Evolutionary conservation across 2,329 filamentous ascomycete genomes (phyloP).

Genomic region (Pyrenochaeta sp.): DNA sequence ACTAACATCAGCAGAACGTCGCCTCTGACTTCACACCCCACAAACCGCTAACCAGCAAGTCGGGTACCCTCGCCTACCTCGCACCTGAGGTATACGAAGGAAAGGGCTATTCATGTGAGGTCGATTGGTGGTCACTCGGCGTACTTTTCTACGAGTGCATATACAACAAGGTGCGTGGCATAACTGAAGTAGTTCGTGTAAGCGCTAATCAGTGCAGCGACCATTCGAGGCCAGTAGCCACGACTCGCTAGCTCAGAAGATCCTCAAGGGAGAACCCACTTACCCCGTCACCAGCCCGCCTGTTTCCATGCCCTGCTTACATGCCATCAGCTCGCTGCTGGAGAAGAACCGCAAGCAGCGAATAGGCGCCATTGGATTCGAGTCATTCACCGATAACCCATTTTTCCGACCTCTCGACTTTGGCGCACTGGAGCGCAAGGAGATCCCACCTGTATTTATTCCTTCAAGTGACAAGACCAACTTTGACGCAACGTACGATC

Average conservation of each 20-base stretch:
- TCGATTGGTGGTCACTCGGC: slow-evolving; percentile 98
- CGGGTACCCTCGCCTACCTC: slow-evolving; percentile 92
- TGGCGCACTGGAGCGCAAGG: slow-evolving; percentile 80
- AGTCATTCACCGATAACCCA: slow-evolving; percentile 84
- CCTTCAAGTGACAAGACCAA: slow-evolving; percentile 98
- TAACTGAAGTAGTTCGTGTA: no score
- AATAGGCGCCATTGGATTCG: slow-evolving; percentile 82
- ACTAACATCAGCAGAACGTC: slow-evolving; percentile 76
- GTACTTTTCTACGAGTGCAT: slow-evolving; percentile 99
- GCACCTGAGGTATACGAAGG: slow-evolving; percentile 95
- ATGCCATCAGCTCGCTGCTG: slow-evolving; percentile 84
- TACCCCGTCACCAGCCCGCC: slow-evolving; percentile 93
- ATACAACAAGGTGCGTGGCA: slow-evolving; percentile 85
- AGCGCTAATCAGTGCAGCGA: slow-evolving; percentile 62
- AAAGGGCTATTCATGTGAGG: slow-evolving; percentile 85
- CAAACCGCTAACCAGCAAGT: slow-evolving; percentile 90
- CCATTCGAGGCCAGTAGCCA: slow-evolving; percentile 93
- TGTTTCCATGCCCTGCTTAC: slow-evolving; percentile 86
- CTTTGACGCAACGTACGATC: slow-evolving; percentile 96
- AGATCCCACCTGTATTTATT: slow-evolving; percentile 88
- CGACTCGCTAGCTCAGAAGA: slow-evolving; percentile 78
- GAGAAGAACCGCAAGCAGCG: slow-evolving; percentile 81
- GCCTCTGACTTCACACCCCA: slow-evolving; percentile 89
- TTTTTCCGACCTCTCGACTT: slow-evolving; percentile 93
- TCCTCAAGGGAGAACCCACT: slow-evolving; percentile 81